Percentiles rank a stretch among this genome's conserved stretches.
phyloP scores from a whole-genome alignment of 2,329 filamentous ascomycete genomes.

The Volutella citrinella region DNA sequence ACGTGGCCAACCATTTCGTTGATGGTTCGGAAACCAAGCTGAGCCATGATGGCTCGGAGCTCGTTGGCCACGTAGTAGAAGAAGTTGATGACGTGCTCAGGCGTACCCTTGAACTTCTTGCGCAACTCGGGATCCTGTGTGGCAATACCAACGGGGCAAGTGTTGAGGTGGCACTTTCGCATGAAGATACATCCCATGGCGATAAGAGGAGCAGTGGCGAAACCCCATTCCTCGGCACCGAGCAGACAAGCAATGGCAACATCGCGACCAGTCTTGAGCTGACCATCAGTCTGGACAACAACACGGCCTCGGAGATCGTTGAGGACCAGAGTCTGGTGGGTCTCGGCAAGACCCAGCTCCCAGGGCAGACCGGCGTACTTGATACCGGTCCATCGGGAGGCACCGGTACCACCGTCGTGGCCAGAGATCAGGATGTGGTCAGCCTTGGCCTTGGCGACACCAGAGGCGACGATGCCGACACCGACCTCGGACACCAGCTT shows the following conservation, averaged over 20 bases:
- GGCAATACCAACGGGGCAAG: conserved; percentile 88
- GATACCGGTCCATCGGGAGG: conserved; percentile 97
- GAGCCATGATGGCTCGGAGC: conserved; percentile 94
- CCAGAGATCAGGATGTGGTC: conserved; percentile 96
- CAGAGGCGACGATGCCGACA: conserved; percentile 94
- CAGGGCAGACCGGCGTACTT: conserved; percentile 96
- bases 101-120: conserved; percentile 89
- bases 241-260: conserved; percentile 92
- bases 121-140: conserved; percentile 93
- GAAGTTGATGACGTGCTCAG: conserved; percentile 98
- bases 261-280: conserved; percentile 88
- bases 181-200: conserved; percentile 98
- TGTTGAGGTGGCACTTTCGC: conserved; percentile 74
- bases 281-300: conserved; percentile 93
- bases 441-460: conserved; percentile 95
- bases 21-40: conserved; percentile 88
- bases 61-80: conserved; percentile 98
- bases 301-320: conserved; percentile 96
- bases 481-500: conserved; percentile 97
- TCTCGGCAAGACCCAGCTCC: conserved; percentile 95
- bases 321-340: conserved; percentile 91
- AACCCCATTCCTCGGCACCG: conserved; percentile 97
- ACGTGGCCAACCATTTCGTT: conserved; percentile 98
- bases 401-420: conserved; percentile 95
- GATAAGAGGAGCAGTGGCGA: conserved; percentile 90